Percentiles rank a stretch among this genome's conserved stretches.
Conservation (phyloP, 345 rosid genomes). For the Corchorus capsularis region DNA sequence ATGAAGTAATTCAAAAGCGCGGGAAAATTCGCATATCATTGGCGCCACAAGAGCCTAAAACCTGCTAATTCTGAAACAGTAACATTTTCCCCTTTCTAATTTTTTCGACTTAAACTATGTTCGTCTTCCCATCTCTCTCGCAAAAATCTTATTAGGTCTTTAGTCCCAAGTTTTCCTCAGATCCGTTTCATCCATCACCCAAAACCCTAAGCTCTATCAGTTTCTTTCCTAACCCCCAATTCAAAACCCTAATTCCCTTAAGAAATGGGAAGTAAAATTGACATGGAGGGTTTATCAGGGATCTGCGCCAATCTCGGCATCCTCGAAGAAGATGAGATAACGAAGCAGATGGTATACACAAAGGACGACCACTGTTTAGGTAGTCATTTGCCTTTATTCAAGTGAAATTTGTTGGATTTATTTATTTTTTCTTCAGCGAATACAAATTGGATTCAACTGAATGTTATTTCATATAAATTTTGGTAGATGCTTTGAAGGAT, state of each 20-base stretch:
- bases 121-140: background rate
- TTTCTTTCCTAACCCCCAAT: background rate
- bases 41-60: conserved; percentile 37
- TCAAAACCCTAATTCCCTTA: background rate
- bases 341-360: conserved; percentile 32
- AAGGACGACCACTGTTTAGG: conserved; percentile 70
- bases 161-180: background rate
- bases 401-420: background rate
- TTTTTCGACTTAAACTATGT: background rate
- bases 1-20: conserved; percentile 20
- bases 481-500: conserved; percentile 73
- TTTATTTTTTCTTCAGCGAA: background rate
- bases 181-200: conserved; percentile 2
- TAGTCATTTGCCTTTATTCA: conserved; percentile 11
- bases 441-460: background rate
- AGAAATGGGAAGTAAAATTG: conserved; percentile 34
- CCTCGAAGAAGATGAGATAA: conserved; percentile 44
- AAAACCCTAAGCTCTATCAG: background rate
- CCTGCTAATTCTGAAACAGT: no score
- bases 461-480: background rate
- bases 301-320: conserved; percentile 72
- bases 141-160: background rate
- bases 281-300: conserved; percentile 61
- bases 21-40: conserved; percentile 37
- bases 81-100: background rate